A percentile compares a stretch with the other conserved stretches of the same genome.
Evolutionary conservation across 345 rosid species (phyloP).

Genomic region (Salix brachista): DNA sequence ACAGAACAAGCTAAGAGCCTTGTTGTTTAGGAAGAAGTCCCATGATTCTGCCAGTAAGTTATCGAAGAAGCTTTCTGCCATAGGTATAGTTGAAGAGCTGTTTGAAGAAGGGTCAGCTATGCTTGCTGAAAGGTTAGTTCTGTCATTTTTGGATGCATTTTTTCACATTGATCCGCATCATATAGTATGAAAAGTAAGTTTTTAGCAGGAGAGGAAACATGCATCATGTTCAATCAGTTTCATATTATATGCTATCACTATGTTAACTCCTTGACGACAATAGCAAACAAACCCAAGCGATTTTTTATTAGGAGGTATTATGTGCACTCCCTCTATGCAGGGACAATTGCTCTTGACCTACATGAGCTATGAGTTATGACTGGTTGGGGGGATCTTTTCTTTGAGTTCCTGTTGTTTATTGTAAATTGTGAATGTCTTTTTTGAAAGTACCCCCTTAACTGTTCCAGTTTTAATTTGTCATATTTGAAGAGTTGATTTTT

Average conservation of each 20-base stretch:
- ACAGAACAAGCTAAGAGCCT: conserved; percentile 52
- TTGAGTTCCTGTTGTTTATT: neutral
- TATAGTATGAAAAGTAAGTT: neutral
- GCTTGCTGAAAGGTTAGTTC: conserved; percentile 76
- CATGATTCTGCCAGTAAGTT: conserved; percentile 45
- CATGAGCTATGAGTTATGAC: neutral
- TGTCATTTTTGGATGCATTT: neutral
- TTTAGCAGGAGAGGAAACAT: neutral
- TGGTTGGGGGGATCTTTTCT: neutral
- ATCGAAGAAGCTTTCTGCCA: conserved; percentile 63
- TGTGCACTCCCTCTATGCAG: neutral
- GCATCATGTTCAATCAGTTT: neutral
- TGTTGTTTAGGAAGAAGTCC: conserved; percentile 56
- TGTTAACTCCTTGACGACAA: neutral
- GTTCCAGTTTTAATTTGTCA: neutral
- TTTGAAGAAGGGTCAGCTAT: conserved; percentile 97
- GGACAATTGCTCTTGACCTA: neutral
- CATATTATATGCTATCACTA: neutral
- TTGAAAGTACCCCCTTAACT: neutral
- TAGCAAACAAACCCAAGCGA: neutral
- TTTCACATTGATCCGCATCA: neutral
- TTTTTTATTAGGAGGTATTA: neutral
- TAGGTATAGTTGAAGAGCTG: conserved; percentile 79
- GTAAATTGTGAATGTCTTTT: neutral
- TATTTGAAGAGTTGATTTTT: neutral